Percentiles rank a stretch among this genome's conserved stretches.
phyloP scores from a whole-genome alignment of 257 asterid genomes.

The Pogostemon cablin region DNA sequence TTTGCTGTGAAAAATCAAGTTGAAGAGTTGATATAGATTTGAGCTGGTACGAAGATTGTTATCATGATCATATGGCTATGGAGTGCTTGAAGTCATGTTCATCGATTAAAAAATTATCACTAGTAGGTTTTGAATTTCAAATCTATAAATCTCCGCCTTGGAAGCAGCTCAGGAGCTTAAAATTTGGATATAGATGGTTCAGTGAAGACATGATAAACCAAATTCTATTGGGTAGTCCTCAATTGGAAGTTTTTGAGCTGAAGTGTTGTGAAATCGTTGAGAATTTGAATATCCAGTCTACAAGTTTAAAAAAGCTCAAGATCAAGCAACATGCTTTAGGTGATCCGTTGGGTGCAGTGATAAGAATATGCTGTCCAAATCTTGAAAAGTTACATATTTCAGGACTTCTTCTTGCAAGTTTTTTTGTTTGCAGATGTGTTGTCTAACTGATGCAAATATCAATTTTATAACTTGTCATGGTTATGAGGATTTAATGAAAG shows the following conservation, averaged over 20 bases:
- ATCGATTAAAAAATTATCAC: background rate
- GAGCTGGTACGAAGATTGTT: background rate
- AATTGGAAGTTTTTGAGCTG: slow-evolving; percentile 6
- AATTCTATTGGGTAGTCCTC: slow-evolving; percentile 3
- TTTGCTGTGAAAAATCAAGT: background rate
- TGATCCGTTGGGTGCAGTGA: background rate
- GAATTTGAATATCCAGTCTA: slow-evolving; percentile 13
- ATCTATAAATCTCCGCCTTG: background rate
- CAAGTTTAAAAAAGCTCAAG: background rate
- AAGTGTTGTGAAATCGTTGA: background rate
- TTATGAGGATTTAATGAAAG: background rate
- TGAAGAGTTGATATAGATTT: background rate
- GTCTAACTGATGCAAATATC: background rate
- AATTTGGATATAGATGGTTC: background rate
- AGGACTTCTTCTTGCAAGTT: background rate
- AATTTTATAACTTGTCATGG: too few relatives aligned
- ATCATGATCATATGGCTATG: background rate
- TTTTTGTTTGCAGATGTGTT: background rate
- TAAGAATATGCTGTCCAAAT: background rate
- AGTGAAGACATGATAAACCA: background rate
- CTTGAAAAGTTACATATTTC: background rate
- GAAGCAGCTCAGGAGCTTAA: slow-evolving; percentile 14
- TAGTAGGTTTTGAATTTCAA: background rate
- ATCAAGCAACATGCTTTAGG: background rate
- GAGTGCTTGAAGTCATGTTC: slow-evolving; percentile 5